Conservation (phyloP, 129 eudicot genomes). For the Mikania micrantha region DNA sequence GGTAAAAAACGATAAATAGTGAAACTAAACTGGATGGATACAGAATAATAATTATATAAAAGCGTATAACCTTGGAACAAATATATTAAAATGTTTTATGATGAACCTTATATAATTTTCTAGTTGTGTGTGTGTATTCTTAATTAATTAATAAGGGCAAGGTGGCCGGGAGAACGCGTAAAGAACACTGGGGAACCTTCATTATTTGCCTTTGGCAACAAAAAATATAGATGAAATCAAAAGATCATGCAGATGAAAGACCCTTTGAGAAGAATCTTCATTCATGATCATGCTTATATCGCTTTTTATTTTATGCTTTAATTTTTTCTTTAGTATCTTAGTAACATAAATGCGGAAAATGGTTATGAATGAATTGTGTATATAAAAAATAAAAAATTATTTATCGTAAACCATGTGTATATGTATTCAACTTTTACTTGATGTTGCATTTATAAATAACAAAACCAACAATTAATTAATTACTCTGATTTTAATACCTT, state of each 20-base stretch:
- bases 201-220: slow-evolving; percentile 27
- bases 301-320: slow-evolving; percentile 6
- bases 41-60: no score
- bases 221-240: slow-evolving; percentile 22
- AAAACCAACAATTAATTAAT: neutral
- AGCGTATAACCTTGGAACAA: slow-evolving; percentile 1
- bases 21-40: no score
- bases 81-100: no score
- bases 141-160: no score
- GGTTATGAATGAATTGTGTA: neutral
- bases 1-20: no score
- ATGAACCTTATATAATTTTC: no score
- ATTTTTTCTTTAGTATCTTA: neutral
- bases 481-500: neutral
- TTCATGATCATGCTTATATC: slow-evolving; percentile 18
- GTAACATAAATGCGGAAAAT: slow-evolving; percentile 8
- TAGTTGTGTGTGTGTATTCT: no score
- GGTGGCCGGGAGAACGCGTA: slow-evolving; percentile 33
- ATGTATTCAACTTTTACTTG: neutral
- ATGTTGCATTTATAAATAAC: neutral
- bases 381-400: neutral
- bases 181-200: slow-evolving; percentile 27
- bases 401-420: neutral
- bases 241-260: slow-evolving; percentile 25
- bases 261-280: slow-evolving; percentile 38